Percentiles rank a stretch among this genome's conserved stretches.
These are phyloP conservation scores for Neoascochyta sp. DNA, from an alignment of 2,329 filamentous ascomycete genomes.

Conservation along the genomic window DNA sequence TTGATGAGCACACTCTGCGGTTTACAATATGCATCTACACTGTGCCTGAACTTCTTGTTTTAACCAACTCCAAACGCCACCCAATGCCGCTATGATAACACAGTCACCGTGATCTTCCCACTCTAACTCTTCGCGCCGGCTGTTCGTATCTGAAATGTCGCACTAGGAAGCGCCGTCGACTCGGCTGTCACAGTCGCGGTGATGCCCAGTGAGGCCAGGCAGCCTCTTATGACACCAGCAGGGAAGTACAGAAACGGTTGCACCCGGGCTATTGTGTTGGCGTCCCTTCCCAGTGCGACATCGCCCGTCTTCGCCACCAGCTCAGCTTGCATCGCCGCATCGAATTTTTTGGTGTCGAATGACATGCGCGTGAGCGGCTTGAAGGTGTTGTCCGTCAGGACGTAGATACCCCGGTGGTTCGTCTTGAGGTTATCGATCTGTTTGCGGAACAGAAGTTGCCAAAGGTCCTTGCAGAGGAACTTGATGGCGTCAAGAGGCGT, in stretches of 20 bases:
- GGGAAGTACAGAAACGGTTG: slow-evolving; percentile 84
- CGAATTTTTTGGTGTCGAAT: slow-evolving; percentile 54
- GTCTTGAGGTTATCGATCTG: slow-evolving; percentile 99
- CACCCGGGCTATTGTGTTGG: slow-evolving; percentile 29
- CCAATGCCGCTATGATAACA: slow-evolving; percentile 31
- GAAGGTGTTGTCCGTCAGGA: slow-evolving; percentile 89
- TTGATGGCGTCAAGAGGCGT: slow-evolving; percentile 96
- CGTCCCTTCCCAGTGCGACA: slow-evolving; percentile 50
- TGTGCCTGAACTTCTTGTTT: too few relatives aligned
- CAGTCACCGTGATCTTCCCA: neutral
- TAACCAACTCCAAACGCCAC: slow-evolving; percentile 26
- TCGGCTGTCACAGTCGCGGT: slow-evolving; percentile 89
- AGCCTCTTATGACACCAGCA: slow-evolving; percentile 85
- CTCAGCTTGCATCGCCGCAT: slow-evolving; percentile 24
- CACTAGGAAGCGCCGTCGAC: slow-evolving; percentile 77
- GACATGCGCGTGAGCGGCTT: slow-evolving; percentile 87
- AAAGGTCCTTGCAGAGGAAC: slow-evolving; percentile 97
- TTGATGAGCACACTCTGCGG: too few relatives aligned
- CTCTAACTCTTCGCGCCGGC: slow-evolving; percentile 61
- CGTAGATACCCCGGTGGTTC: slow-evolving; percentile 94
- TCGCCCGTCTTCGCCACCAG: slow-evolving; percentile 33
- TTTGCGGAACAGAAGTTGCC: slow-evolving; percentile 91
- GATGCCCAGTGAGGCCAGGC: slow-evolving; percentile 88
- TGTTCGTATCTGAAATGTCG: slow-evolving; percentile 95
- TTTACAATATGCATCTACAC: too few relatives aligned